Base-by-base conservation (phyloP, 164 flowering plant species). In the Tetracentron sinense region DNA sequence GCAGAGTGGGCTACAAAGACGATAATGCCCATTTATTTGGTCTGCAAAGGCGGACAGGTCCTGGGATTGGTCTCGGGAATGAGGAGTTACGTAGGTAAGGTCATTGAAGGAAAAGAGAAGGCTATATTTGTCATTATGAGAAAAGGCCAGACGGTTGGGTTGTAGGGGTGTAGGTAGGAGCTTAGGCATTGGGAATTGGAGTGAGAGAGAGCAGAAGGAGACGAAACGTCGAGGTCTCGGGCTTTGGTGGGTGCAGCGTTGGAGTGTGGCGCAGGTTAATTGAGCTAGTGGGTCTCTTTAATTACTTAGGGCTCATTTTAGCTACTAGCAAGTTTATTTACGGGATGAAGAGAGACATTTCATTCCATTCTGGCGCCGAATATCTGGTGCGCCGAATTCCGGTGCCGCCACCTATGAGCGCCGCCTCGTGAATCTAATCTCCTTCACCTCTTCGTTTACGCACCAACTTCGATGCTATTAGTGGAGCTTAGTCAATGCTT, bases 171-270 rank as follows among this genome's bases (percentile, higher is more conserved):
- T 72, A 66, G 74, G 74, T 29, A 49, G 58, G 22, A 58, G 65
- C n/a, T 42, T 67, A 62, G 73, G 79, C 77, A 59, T 78, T 60
- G 82, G 82, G 73, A 78, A 75, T 78, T 73, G 79, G 71, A 75
- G 76, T 63, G 31, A 46, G 59, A 47, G 60, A 58, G 48, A 23
- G 49, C 10, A 50, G 61, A 63, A 42, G 60, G 31, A 63, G 64
- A 27, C 46, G 66, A 66, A 66, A 63, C 61, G 75, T 33, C 68
- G 42, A 1, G 33, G n/a, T 23, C 7, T 25, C 2, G 50, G 6
- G 53, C 33, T 12, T 1, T 1, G 15, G 21, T 30, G 64, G 42
- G 1, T 14, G 54, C 14, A 23, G 25, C 25, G 42, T 26, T 22
- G 50, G 20, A 10, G 26, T 11, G 0, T 12, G 44, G 1, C 44